A percentile compares a stretch with the other conserved stretches of the same genome.
These are phyloP conservation scores for Ophiosphaerella herpotricha DNA, from an alignment of 2,329 filamentous ascomycete genomes.

Conservation along the genomic window DNA sequence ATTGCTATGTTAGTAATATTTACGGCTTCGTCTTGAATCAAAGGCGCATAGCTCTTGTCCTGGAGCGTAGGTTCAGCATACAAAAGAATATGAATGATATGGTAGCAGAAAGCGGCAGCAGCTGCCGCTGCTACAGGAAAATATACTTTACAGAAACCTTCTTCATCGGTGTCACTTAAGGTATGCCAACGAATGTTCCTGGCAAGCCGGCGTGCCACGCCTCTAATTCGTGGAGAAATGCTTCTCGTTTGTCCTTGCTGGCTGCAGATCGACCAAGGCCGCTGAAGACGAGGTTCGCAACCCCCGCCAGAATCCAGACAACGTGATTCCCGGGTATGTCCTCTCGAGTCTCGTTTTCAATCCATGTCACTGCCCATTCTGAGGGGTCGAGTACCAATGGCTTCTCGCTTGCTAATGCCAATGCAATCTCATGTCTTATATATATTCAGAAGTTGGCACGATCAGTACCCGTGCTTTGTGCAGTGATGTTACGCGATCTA, in stretches of 20 bases:
- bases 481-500: constrained; percentile 33
- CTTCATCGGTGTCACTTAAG: constrained; percentile 37
- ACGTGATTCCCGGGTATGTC: constrained; percentile 40
- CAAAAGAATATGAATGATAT: constrained; percentile 37
- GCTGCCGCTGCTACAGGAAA: constrained; percentile 38
- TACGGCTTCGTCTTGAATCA: constrained; percentile 39
- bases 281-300: constrained; percentile 35
- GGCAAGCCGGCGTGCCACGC: constrained; percentile 32
- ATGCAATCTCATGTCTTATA: constrained; percentile 37
- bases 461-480: constrained; percentile 33
- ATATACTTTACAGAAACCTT: constrained; percentile 38
- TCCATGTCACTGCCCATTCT: constrained; percentile 39
- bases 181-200: constrained; percentile 37
- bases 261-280: constrained; percentile 17
- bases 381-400: constrained; percentile 34
- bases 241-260: constrained; percentile 22
- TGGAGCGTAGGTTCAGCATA: constrained; percentile 38
- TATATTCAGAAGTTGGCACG: constrained; percentile 45
- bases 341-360: constrained; percentile 33
- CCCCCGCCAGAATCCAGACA: constrained; percentile 40
- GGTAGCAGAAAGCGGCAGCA: constrained; percentile 40
- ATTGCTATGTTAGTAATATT: constrained; percentile 36
- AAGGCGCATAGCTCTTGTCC: constrained; percentile 26
- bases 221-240: constrained; percentile 33
- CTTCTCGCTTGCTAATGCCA: constrained; percentile 36